These are phyloP conservation scores for Cladophialophora chaetospira DNA, from an alignment of 2,329 filamentous ascomycete species.

Conservation along the genomic window DNA sequence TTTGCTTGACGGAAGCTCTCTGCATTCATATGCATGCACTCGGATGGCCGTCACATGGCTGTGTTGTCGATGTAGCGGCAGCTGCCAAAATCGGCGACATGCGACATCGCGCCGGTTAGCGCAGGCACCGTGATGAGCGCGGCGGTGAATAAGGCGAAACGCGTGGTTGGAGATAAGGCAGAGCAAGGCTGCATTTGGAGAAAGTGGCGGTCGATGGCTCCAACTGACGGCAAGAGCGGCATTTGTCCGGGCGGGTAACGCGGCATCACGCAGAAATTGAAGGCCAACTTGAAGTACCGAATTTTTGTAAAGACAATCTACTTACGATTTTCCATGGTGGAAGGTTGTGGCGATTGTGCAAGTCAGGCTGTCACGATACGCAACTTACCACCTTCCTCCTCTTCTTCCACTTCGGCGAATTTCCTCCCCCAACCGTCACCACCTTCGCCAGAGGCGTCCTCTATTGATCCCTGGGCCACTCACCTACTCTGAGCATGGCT, in stretches of 20 bases:
- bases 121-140: neutral
- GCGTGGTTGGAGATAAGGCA: neutral
- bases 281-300: neutral
- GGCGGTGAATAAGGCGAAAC: conserved; percentile 1
- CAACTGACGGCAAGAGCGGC: neutral
- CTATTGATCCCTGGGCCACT: neutral
- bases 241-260: conserved; percentile 2
- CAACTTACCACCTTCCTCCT: neutral
- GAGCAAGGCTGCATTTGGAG: neutral
- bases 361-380: no score
- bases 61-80: neutral
- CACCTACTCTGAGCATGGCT: no score
- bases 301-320: neutral
- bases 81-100: conserved; percentile 10
- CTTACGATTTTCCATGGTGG: no score
- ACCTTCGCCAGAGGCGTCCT: neutral
- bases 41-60: neutral
- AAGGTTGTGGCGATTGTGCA: no score
- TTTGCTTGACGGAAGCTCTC: neutral
- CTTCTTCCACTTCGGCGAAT: no score
- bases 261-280: neutral
- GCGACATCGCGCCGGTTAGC: conserved; percentile 6
- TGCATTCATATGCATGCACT: conserved; percentile 16
- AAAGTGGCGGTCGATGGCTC: neutral
- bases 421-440: neutral